Percentiles rank a stretch among this genome's conserved stretches.
These are phyloP conservation scores for Cydonia oblonga DNA, from an alignment of 331 rosid genomes.

Conservation along the genomic window DNA sequence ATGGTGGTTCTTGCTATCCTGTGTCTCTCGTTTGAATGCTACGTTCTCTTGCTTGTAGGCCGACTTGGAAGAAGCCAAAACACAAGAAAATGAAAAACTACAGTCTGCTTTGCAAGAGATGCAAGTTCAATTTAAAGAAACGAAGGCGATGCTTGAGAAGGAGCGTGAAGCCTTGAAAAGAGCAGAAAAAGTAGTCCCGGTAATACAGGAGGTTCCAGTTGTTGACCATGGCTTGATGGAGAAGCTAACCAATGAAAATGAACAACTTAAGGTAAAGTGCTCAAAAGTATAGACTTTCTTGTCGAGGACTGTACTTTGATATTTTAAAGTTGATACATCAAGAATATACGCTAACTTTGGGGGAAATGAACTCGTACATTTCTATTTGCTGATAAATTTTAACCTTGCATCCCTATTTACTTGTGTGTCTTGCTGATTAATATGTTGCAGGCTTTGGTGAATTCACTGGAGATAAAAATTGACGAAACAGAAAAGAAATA, in stretches of 20 bases:
- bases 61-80: constrained; percentile 81
- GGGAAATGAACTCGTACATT: background rate
- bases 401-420: too few species aligned
- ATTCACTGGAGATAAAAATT: constrained; percentile 79
- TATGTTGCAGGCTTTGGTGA: constrained; percentile 65
- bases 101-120: constrained; percentile 77
- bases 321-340: background rate
- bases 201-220: constrained; percentile 89
- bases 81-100: constrained; percentile 73
- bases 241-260: constrained; percentile 76
- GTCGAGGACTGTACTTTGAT: background rate
- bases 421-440: constrained; percentile 24
- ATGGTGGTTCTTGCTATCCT: background rate
- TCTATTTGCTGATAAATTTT: too few species aligned
- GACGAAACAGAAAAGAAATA: constrained; percentile 85
- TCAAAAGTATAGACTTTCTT: constrained; percentile 3
- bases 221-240: constrained; percentile 65
- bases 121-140: constrained; percentile 78
- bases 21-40: background rate
- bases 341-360: background rate
- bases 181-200: constrained; percentile 57
- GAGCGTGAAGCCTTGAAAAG: constrained; percentile 59
- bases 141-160: constrained; percentile 56
- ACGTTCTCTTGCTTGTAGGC: constrained; percentile 35
- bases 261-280: constrained; percentile 79